Conservation (phyloP, 2,329 filamentous ascomycete genomes). For the Incumbomyces delicatus region DNA sequence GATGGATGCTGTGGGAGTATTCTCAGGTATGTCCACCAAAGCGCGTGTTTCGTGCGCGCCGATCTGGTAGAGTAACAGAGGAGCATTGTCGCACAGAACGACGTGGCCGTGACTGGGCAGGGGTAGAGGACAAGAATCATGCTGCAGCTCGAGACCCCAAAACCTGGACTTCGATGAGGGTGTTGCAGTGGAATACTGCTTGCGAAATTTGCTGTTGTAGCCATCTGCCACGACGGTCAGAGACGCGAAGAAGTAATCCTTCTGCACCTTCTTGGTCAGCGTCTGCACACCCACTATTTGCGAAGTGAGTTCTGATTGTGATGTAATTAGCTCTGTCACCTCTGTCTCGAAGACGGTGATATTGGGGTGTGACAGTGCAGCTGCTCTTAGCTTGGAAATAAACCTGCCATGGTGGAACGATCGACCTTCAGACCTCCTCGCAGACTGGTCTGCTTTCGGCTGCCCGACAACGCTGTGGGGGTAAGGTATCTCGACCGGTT, state of each 20-base stretch:
- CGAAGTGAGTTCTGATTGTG: slow-evolving; percentile 41
- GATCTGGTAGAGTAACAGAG: slow-evolving; percentile 92
- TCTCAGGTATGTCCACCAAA: slow-evolving; percentile 76
- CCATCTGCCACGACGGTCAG: slow-evolving; percentile 87
- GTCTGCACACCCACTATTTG: slow-evolving; percentile 78
- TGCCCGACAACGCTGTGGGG: slow-evolving; percentile 44
- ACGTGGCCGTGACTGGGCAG: slow-evolving; percentile 73
- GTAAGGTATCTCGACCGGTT: slow-evolving; percentile 68
- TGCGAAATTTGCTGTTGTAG: slow-evolving; percentile 85
- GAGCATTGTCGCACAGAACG: slow-evolving; percentile 65
- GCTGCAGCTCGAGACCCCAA: slow-evolving; percentile 71
- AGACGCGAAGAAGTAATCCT: slow-evolving; percentile 77
- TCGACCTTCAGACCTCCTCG: slow-evolving; percentile 57
- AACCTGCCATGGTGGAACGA: slow-evolving; percentile 93
- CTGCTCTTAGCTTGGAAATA: slow-evolving; percentile 67
- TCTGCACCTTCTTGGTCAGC: slow-evolving; percentile 49
- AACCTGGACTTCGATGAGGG: slow-evolving; percentile 77
- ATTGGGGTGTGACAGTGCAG: slow-evolving; percentile 65
- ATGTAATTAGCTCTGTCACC: slow-evolving; percentile 64
- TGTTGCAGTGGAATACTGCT: slow-evolving; percentile 57
- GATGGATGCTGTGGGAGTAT: slow-evolving; percentile 61
- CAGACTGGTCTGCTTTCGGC: slow-evolving; percentile 14
- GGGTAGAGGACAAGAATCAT: slow-evolving; percentile 70
- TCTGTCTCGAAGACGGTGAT: slow-evolving; percentile 88
- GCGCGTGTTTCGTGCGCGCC: slow-evolving; percentile 87